phyloP scores from a whole-genome alignment of 495 filamentous ascomycete species.

The Neurospora hispaniola region DNA sequence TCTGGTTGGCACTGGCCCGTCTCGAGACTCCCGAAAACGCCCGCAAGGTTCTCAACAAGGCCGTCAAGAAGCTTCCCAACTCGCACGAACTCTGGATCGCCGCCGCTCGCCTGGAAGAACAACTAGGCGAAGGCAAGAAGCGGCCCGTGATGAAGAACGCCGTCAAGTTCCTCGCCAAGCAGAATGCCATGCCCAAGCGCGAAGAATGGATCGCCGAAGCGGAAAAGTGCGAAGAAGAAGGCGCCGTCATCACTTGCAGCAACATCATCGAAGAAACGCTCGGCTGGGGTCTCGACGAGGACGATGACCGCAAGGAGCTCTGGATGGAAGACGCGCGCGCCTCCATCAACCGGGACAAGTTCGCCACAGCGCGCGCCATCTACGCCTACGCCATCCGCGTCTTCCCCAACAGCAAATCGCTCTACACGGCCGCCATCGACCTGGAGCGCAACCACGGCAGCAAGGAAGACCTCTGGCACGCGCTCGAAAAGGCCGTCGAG shows the following conservation, averaged over 20 bases:
- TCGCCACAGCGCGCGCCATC: constrained; percentile 85
- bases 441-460: constrained; percentile 84
- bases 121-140: constrained; percentile 60
- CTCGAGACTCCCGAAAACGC: constrained; percentile 83
- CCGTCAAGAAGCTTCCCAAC: constrained; percentile 82
- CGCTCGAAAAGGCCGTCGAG: constrained; percentile 88
- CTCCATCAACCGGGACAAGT: constrained; percentile 65
- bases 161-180: constrained; percentile 76
- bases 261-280: constrained; percentile 88
- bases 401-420: constrained; percentile 69
- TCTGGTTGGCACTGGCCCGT: constrained; percentile 89
- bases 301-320: constrained; percentile 89
- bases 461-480: constrained; percentile 68
- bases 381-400: constrained; percentile 83
- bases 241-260: constrained; percentile 72
- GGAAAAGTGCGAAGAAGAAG: constrained; percentile 89
- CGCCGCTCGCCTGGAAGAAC: constrained; percentile 82
- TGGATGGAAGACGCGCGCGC: constrained; percentile 88
- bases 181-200: constrained; percentile 90
- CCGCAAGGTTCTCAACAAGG: constrained; percentile 88
- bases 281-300: constrained; percentile 88
- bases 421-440: constrained; percentile 85
- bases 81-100: constrained; percentile 96
- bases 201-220: constrained; percentile 97
- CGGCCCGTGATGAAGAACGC: constrained; percentile 91